These are phyloP conservation scores for Phytopythium cucurbitacearum DNA, from an alignment of 352 stramenopile genomes.

Conservation along the genomic window DNA sequence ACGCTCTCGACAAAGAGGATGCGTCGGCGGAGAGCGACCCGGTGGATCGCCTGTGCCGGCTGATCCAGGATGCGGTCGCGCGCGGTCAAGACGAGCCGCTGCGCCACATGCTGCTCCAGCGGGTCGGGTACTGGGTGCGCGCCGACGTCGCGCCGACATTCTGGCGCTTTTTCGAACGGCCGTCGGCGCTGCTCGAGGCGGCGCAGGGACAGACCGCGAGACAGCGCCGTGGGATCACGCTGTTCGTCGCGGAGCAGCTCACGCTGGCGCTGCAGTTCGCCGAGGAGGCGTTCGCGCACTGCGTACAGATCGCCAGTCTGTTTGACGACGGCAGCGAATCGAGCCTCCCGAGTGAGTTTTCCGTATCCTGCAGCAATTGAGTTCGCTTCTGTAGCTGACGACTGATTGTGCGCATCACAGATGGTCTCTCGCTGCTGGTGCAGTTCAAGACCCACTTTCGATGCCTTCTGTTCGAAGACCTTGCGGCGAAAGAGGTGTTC, in stretches of 20 bases:
- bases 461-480: constrained; percentile 52
- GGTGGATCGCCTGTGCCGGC: constrained; percentile 17
- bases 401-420: not conserved
- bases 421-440: constrained; percentile 30
- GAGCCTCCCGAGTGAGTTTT: too few relatives aligned
- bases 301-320: constrained; percentile 57
- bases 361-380: too few relatives aligned
- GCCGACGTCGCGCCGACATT: constrained; percentile 58
- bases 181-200: constrained; percentile 12
- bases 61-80: constrained; percentile 36
- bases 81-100: constrained; percentile 32
- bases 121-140: constrained; percentile 58
- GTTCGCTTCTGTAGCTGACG: not conserved
- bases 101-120: constrained; percentile 56
- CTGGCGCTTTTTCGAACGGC: constrained; percentile 51
- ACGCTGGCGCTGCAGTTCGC: constrained; percentile 69
- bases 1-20: not conserved
- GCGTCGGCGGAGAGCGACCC: not conserved
- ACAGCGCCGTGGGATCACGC: constrained; percentile 25
- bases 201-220: not conserved
- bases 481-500: constrained; percentile 15
- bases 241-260: constrained; percentile 61
- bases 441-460: constrained; percentile 45
- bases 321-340: constrained; percentile 27
- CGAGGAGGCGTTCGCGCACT: constrained; percentile 64